A percentile compares a stretch with the other conserved stretches of the same genome.
Evolutionary conservation across 2,329 filamentous ascomycete species (phyloP).

Genomic region (Fusarium oxysporum): DNA sequence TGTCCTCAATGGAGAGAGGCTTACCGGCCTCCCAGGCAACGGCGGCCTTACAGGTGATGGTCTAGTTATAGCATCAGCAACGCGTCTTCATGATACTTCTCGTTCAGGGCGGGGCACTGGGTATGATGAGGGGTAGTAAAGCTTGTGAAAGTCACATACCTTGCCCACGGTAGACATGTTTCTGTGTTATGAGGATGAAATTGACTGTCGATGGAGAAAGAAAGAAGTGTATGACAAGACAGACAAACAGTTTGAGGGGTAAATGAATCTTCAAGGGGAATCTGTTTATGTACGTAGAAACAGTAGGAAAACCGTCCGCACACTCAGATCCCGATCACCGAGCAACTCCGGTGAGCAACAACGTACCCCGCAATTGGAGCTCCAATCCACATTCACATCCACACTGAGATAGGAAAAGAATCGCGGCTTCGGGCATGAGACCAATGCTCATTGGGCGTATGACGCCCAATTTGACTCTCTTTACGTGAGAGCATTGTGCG

Average conservation of each 20-base stretch:
- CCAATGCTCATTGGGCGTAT: slow-evolving; percentile 32
- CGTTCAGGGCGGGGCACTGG: slow-evolving; percentile 40
- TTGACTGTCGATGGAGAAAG: slow-evolving; percentile 29
- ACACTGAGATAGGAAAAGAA: slow-evolving; percentile 43
- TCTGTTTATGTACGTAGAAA: slow-evolving; percentile 43
- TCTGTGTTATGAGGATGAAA: slow-evolving; percentile 25
- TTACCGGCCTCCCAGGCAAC: slow-evolving; percentile 97
- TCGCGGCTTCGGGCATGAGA: slow-evolving; percentile 27
- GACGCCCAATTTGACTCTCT: slow-evolving; percentile 8
- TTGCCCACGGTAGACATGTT: slow-evolving; percentile 65
- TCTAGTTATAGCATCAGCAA: slow-evolving; percentile 62
- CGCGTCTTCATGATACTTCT: slow-evolving; percentile 17
- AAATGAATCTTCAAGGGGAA: slow-evolving; percentile 29
- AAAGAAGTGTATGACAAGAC: slow-evolving; percentile 22
- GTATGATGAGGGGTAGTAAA: slow-evolving; percentile 31
- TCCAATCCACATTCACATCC: slow-evolving; percentile 40
- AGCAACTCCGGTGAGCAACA: slow-evolving; percentile 41
- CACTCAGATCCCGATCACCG: slow-evolving; percentile 47
- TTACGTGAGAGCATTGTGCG: slow-evolving; percentile 29
- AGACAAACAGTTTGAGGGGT: slow-evolving; percentile 27
- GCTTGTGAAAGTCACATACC: slow-evolving; percentile 51
- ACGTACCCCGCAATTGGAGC: slow-evolving; percentile 46
- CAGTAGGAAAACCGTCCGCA: slow-evolving; percentile 30
- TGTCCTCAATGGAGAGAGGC: slow-evolving; percentile 87
- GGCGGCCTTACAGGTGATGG: slow-evolving; percentile 96